Evolutionary conservation across 352 stramenopile genomes (phyloP), one percentile per base, ranked within the genome.

Genomic region (Hyaloperonospora brassicae): DNA sequence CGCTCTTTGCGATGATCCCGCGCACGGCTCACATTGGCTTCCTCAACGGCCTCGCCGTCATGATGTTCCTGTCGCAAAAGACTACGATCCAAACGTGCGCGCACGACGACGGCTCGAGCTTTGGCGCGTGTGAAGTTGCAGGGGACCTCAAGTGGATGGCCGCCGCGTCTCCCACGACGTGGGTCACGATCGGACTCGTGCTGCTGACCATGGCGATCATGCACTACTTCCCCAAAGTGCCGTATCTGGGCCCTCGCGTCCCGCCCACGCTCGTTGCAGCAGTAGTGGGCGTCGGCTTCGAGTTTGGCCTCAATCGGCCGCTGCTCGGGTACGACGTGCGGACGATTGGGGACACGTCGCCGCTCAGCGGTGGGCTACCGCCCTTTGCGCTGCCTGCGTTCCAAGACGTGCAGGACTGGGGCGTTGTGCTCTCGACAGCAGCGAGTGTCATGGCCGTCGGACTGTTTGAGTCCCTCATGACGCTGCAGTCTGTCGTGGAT

Each of bases 21-120:
- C 82, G 93, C 59, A 95, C 90, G 6, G 93, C 97, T 9, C 97
- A 98, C 77, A 84, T 98, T 34, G 93, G 93, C 4, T 98, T 98
- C 71, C 82, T 98, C 23, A 98, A 98, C 70, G 93, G 95, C 2
- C 73, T 98, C 34, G 82, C 90, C 2, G 57, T 98, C 25, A 95
- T 98, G 59, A 97, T 98, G 82, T 87, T 96, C 34, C 71, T 95
- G 30, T 94, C 93, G 24, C 95, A 98, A 65, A 85, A 96, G 48
- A 86, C 78, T 7, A 94, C 93, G 40, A 97, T 98, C 56, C 61
- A 93, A 54, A 70, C 79, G 24, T 95, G 87, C 55, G 71, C 62
- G 24, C 62, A 70, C 31, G 50, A 79, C 21, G 56, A 71, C 1
- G 64, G 17, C 17, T 17, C 78, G 50, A 57, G 63, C 34, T 95